phyloP scores from a whole-genome alignment of 1,284 basidiomycete genomes.

The Amylostereum chailletii region DNA sequence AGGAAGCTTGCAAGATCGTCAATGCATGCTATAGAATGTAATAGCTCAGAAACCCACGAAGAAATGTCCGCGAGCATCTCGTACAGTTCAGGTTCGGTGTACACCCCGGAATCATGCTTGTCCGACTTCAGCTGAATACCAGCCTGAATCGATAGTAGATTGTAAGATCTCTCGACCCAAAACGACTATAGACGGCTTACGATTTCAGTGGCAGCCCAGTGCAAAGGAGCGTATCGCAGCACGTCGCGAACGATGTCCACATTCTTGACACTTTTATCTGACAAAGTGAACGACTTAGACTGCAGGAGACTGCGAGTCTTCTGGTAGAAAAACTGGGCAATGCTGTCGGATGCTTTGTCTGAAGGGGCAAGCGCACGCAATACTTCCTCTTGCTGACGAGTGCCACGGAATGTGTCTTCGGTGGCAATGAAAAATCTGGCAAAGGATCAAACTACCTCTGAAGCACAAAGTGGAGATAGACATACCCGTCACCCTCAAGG shows the following conservation, averaged over 20 bases:
- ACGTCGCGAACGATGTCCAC: conserved; percentile 71
- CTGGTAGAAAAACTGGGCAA: conserved; percentile 51
- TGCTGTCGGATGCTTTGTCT: conserved; percentile 36
- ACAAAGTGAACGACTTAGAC: conserved; percentile 41
- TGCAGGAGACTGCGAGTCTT: conserved; percentile 51
- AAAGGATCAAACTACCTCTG: background rate
- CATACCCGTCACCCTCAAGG: conserved; percentile 50
- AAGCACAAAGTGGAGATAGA: background rate
- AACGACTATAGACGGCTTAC: conserved; percentile 29
- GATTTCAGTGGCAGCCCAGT: conserved; percentile 61
- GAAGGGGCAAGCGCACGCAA: conserved; percentile 36
- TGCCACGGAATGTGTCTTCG: conserved; percentile 25
- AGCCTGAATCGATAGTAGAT: conserved; percentile 34
- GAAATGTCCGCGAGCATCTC: conserved; percentile 61
- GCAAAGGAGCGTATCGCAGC: conserved; percentile 52
- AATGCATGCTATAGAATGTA: background rate
- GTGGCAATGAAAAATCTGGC: conserved; percentile 50
- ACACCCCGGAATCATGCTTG: conserved; percentile 41
- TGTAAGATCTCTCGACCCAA: background rate
- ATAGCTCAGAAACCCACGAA: conserved; percentile 32
- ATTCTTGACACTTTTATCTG: conserved; percentile 38
- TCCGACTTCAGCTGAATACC: conserved; percentile 67
- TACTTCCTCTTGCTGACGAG: conserved; percentile 41
- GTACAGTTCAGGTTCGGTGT: conserved; percentile 55
- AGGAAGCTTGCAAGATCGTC: conserved; percentile 40